phyloP scores from a whole-genome alignment of 2,329 filamentous ascomycete genomes.

The Drechslerella dactyloides region DNA sequence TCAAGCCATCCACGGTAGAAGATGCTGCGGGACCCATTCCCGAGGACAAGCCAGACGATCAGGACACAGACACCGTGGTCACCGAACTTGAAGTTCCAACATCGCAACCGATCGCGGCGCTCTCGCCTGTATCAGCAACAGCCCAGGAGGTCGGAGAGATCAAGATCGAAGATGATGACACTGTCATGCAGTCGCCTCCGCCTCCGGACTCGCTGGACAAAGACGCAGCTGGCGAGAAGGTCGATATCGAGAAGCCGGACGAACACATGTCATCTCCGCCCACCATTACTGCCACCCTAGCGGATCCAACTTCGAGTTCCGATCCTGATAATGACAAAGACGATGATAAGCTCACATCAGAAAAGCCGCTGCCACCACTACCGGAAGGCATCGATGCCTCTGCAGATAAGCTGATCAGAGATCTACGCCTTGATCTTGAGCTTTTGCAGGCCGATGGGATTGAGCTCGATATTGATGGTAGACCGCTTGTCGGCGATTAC shows the following conservation, averaged over 20 bases:
- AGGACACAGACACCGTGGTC: constrained; percentile 30
- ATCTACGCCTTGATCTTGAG: constrained; percentile 32
- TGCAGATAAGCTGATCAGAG: constrained; percentile 49
- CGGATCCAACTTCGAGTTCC: constrained; percentile 21
- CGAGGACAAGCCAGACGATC: constrained; percentile 32
- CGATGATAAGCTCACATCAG: constrained; percentile 49
- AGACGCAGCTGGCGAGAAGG: constrained; percentile 27
- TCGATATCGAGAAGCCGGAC: constrained; percentile 32
- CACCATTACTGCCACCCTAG: constrained; percentile 29
- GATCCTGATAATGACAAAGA: constrained; percentile 52
- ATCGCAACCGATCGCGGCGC: constrained; percentile 32
- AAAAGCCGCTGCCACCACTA: constrained; percentile 52
- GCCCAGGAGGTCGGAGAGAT: constrained; percentile 36
- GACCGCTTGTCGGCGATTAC: constrained; percentile 88
- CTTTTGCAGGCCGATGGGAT: constrained; percentile 56
- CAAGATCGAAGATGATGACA: constrained; percentile 50
- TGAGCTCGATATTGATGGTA: constrained; percentile 67
- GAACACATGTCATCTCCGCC: constrained; percentile 45
- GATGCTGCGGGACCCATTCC: constrained; percentile 38
- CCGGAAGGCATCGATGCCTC: constrained; percentile 45
- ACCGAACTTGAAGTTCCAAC: constrained; percentile 46
- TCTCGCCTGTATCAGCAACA: constrained; percentile 36
- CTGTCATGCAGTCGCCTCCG: constrained; percentile 45
- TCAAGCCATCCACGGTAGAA: constrained; percentile 48
- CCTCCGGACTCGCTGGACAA: constrained; percentile 35